Conservation (phyloP, 2,329 filamentous ascomycete genomes). For the Sporothrix sp. region DNA sequence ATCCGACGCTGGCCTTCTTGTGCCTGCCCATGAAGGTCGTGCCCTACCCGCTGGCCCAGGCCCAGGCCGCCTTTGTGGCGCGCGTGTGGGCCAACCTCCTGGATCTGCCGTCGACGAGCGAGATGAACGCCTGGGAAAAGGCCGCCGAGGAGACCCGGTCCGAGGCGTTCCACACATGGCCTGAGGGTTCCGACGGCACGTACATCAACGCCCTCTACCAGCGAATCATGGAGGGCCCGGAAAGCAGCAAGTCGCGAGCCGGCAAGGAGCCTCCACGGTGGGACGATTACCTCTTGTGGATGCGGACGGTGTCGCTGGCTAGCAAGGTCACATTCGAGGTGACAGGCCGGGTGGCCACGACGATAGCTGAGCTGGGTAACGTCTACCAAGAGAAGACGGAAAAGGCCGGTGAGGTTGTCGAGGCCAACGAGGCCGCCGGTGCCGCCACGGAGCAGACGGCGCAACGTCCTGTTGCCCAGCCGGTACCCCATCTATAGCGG, state of each 20-base stretch:
- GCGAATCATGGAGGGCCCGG: constrained; percentile 37
- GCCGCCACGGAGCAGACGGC: neutral
- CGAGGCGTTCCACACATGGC: constrained; percentile 38
- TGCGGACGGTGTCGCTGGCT: constrained; percentile 54
- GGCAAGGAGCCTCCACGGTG: constrained; percentile 65
- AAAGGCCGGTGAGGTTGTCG: too few relatives aligned
- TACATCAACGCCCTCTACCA: constrained; percentile 62
- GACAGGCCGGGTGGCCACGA: constrained; percentile 53
- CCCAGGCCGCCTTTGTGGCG: constrained; percentile 66
- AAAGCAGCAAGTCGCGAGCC: constrained; percentile 31
- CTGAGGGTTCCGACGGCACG: constrained; percentile 50
- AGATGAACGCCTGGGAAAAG: constrained; percentile 64
- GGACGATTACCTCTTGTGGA: constrained; percentile 62
- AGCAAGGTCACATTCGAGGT: constrained; percentile 65
- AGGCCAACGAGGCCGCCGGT: too few relatives aligned
- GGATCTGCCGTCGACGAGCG: constrained; percentile 47
- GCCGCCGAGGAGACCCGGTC: constrained; percentile 41
- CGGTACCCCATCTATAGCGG: neutral
- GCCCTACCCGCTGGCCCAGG: constrained; percentile 75
- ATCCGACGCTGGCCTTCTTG: constrained; percentile 71
- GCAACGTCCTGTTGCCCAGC: neutral
- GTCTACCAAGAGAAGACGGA: constrained; percentile 31
- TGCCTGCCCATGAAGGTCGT: constrained; percentile 72
- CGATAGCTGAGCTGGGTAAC: constrained; percentile 64
- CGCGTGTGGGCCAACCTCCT: constrained; percentile 67